These are phyloP conservation scores for Phylloporus gajari DNA, from an alignment of 1,284 basidiomycete species.

Conservation along the genomic window DNA sequence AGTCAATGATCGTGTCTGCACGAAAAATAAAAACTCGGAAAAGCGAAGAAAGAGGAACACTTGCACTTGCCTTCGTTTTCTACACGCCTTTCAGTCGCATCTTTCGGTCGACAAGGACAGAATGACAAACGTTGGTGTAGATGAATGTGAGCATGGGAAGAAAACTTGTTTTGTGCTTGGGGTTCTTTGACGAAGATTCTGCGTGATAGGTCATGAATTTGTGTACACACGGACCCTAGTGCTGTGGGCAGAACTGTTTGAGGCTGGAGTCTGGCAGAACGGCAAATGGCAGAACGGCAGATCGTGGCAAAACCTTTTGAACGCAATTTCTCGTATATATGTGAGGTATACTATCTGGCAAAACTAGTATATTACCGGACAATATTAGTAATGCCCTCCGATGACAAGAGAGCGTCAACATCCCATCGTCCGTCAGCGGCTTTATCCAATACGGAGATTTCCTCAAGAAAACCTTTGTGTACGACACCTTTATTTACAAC, in stretches of 20 bases:
- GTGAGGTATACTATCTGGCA: neutral
- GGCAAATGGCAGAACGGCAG: slow-evolving; percentile 1
- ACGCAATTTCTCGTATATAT: neutral
- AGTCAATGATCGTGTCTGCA: neutral
- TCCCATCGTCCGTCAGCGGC: neutral
- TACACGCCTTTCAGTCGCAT: slow-evolving; percentile 94
- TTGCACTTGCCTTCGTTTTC: slow-evolving; percentile 68
- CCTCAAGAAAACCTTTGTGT: neutral
- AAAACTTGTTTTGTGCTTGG: slow-evolving; percentile 89
- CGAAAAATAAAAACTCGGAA: neutral
- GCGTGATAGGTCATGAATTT: slow-evolving; percentile 80
- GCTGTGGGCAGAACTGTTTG: slow-evolving; percentile 7
- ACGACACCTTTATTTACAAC: neutral
- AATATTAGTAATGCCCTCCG: neutral
- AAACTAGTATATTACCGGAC: neutral
- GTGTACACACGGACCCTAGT: slow-evolving; percentile 70
- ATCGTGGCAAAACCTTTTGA: neutral
- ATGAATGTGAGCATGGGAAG: slow-evolving; percentile 90
- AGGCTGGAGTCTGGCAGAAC: neutral
- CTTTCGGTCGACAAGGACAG: slow-evolving; percentile 93
- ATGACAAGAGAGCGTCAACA: neutral
- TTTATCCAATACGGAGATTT: neutral
- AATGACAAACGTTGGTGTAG: slow-evolving; percentile 93
- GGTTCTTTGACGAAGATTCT: slow-evolving; percentile 78
- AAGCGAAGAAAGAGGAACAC: neutral